Base-by-base conservation (phyloP, 2,329 filamentous ascomycete species). In the Daldinia eschscholtzii region DNA sequence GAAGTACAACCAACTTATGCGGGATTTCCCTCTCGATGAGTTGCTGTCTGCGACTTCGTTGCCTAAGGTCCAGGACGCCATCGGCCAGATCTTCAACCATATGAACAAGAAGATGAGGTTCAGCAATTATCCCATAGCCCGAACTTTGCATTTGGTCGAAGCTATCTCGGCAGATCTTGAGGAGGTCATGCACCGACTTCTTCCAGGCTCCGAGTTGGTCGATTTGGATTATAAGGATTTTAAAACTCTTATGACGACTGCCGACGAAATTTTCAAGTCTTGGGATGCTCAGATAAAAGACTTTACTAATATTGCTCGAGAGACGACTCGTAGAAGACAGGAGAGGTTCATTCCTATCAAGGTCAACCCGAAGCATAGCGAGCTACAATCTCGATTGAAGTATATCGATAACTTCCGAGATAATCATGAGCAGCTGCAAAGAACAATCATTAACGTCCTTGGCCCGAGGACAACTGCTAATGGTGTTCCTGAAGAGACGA, bases 311-410 rank as follows among this genome's bases (percentile, higher is more conserved):
- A 93, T 98, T 71, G 95, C 96, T 37, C 93, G 96, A 81, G 97
- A 99, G 77, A 94, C 97, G 6, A 98, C 93, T 2, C 89, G 95
- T 72, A 92, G 94, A 74, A 89, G 96, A 74, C 97, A 97, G 76
- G 97, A 98, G 80, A 97, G 97, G 79, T 99, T 99, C 80, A 98
- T 99, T 72, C 94, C 95, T 4, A 98, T 99, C 84, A 98, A 98
- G 83, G 94, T 99, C 79, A 88, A 86, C 72, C 92, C 94, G 68
- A 92, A 93, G 75, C 96, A 99, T 79, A 91, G 89, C 42, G 92
- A 95, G 79, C 92, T 96, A 28, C 94, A 98, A 80, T 91, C 96
- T 70, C 90, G 96, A 48, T 86, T 99, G 73, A 94, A 93, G 76
- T 99, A 99, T 79, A 94, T 99, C 71, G 89, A 90, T 75, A 97